Conservation (phyloP, 192 early-diverging fungal species). For the Backusella psychrophila region DNA sequence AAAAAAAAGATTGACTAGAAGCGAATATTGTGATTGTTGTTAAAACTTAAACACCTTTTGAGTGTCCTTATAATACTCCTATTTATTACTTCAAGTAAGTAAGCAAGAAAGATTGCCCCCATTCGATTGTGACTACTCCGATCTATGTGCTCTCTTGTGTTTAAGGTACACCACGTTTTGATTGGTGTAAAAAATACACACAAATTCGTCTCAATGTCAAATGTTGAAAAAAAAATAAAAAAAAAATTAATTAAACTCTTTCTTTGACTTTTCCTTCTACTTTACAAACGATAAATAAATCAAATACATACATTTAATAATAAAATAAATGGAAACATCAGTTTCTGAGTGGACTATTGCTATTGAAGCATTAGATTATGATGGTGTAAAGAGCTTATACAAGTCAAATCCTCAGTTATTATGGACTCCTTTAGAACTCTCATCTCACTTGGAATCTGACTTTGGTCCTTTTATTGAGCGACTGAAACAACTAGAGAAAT, state of each 20-base stretch:
- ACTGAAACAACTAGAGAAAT: not conserved
- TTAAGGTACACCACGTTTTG: not conserved
- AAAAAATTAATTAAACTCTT: not conserved
- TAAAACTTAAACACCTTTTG: too few relatives aligned
- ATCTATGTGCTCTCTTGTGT: too few relatives aligned
- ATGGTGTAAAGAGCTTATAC: constrained; percentile 3
- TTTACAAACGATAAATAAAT: too few relatives aligned
- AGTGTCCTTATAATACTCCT: too few relatives aligned
- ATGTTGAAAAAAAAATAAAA: not conserved
- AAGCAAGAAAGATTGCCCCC: too few relatives aligned
- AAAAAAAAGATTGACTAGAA: too few relatives aligned
- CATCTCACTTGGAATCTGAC: constrained; percentile 5
- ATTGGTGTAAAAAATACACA: not conserved
- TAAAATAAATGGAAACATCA: not conserved
- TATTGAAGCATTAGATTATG: constrained; percentile 13
- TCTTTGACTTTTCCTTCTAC: not conserved
- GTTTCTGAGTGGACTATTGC: constrained; percentile 14
- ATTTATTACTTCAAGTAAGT: too few relatives aligned
- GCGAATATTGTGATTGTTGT: too few relatives aligned
- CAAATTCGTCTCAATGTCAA: not conserved
- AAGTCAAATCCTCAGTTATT: constrained; percentile 9
- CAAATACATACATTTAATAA: not conserved
- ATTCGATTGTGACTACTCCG: too few relatives aligned
- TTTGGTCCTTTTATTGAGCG: constrained; percentile 9
- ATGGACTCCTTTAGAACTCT: constrained; percentile 8